Base-by-base conservation (phyloP, 75 land plant genomes). In the Cryptomeria japonica region DNA sequence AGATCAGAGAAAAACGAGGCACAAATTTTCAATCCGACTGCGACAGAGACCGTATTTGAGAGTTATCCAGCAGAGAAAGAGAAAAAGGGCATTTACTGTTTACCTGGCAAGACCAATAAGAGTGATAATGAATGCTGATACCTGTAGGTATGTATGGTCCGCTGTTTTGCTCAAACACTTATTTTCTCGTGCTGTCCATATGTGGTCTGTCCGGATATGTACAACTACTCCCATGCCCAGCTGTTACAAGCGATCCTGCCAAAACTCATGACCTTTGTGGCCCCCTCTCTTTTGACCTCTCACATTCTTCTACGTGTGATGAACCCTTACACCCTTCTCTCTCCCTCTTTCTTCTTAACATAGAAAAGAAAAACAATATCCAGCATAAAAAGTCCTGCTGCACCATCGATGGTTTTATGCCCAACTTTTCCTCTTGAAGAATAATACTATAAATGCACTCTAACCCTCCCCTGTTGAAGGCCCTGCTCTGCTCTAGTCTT, bases 181-280 rank as follows among this genome's bases (percentile, higher is more conserved):
- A 5, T 64, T 46, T 82, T 41, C 28, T 82, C 31, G 46, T 82
- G 84, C 3, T 82, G 84, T 82, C 84, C 49, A 46, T 44, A 82
- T 42, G 32, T 46, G 84, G 47, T 44, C 49, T 82, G 84, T 82
- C 84, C 84, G 84, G 84, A 82, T 82, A 82, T 44, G 31, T 44
- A 82, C 84, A 82, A 25, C 51, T 11, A 82, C 47, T n/a, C 51
- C 31, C 84, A 22, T 42, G 51, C 49, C 31, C 28, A 18, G 46
- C 41, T 44, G 46, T 14, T 25, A 46, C 41, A 9, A 11, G 4
- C 10, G 9, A 22, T 7, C 34, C 47, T 64, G 51, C 49, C 84
- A 28, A 82, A 25, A 46, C 84, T 49, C 49, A 82, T n/a, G 84
- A 42, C 84, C 25, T 28, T 11, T 28, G 47, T n/a, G 84, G 46